These are phyloP conservation scores for Oryza glumipatula DNA, from an alignment of 176 grass and related monocot genomes.

Conservation along the genomic window DNA sequence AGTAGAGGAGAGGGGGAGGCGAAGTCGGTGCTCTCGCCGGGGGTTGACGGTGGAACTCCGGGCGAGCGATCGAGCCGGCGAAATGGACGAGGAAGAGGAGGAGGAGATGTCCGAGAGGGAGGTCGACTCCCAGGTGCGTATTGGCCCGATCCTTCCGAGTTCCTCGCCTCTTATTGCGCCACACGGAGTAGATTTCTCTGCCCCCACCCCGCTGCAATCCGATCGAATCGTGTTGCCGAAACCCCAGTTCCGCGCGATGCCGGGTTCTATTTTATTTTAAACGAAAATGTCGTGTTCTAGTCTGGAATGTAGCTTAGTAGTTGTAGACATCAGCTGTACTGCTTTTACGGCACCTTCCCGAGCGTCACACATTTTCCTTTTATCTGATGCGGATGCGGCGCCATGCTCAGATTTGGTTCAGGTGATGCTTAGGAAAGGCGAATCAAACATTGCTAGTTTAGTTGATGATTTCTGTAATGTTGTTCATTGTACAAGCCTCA, in stretches of 20 bases:
- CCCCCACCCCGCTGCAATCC: background rate
- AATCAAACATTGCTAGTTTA: background rate
- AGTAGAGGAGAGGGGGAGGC: background rate
- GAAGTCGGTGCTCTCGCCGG: background rate
- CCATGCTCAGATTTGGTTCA: background rate
- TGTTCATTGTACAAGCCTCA: background rate
- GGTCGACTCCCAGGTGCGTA: constrained; percentile 65
- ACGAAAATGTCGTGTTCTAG: background rate
- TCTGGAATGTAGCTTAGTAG: constrained; percentile 11
- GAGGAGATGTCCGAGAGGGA: constrained; percentile 61
- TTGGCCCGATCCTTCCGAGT: background rate
- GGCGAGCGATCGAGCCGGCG: constrained; percentile 13
- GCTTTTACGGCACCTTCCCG: background rate
- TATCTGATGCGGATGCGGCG: background rate
- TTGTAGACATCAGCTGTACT: background rate
- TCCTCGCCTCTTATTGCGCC: constrained; percentile 1
- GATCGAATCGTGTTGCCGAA: constrained; percentile 18
- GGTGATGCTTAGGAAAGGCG: background rate
- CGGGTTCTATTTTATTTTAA: no score
- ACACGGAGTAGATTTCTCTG: background rate
- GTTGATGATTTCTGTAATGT: background rate
- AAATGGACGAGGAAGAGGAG: constrained; percentile 47
- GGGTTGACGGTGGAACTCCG: background rate
- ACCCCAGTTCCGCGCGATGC: constrained; percentile 23
- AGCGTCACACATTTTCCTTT: background rate